These are phyloP conservation scores for Rhodomyrtus tomentosa DNA, from an alignment of 345 rosid genomes.

Conservation along the genomic window DNA sequence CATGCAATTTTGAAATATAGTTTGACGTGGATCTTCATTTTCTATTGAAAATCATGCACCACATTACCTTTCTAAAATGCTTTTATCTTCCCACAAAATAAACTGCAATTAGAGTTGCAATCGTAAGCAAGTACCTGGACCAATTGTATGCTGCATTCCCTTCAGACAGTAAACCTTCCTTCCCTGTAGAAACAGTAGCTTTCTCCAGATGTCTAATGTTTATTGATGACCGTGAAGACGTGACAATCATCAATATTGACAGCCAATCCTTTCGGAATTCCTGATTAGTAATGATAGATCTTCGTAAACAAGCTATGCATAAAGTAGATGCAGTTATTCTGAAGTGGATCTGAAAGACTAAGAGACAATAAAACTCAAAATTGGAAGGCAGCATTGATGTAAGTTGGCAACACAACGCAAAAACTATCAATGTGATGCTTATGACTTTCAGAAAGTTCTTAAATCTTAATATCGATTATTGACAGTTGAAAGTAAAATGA, in stretches of 20 bases:
- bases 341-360: not conserved
- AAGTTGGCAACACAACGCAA: not conserved
- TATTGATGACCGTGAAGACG: conserved; percentile 90
- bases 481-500: not conserved
- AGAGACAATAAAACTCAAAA: not conserved
- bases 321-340: not conserved
- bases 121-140: conserved; percentile 59
- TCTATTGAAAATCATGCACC: not conserved
- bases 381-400: not conserved
- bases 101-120: not conserved
- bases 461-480: not conserved
- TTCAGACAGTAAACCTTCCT: conserved; percentile 96
- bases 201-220: conserved; percentile 96
- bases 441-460: not conserved
- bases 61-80: not conserved
- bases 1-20: not conserved
- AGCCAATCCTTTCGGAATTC: conserved; percentile 96
- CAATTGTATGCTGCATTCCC: conserved; percentile 97
- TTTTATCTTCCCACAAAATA: not conserved
- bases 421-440: not conserved
- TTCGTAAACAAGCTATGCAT: not conserved
- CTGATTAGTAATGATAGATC: conserved; percentile 36
- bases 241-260: conserved; percentile 89
- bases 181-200: conserved; percentile 98
- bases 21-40: not conserved